phyloP scores from a whole-genome alignment of 805 yeast genomes.

The Barnettozyma sp. region DNA sequence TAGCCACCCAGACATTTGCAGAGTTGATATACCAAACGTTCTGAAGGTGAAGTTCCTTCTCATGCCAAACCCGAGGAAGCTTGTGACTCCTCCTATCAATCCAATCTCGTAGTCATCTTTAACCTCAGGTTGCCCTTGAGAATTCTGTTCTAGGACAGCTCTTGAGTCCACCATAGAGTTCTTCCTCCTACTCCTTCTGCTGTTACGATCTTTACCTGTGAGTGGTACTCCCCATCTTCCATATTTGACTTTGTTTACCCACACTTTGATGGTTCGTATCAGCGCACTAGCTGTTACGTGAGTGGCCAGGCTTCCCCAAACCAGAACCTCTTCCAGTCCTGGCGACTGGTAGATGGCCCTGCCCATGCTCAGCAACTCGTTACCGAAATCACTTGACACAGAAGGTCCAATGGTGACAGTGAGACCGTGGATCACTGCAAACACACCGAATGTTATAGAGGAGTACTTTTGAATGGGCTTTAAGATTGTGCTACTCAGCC shows the following conservation, averaged over 20 bases:
- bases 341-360: constrained; percentile 56
- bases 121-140: constrained; percentile 9
- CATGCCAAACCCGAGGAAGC: constrained; percentile 47
- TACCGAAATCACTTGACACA: constrained; percentile 36
- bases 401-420: constrained; percentile 51
- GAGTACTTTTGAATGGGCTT: constrained; percentile 47
- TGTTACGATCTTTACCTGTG: constrained; percentile 21
- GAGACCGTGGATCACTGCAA: constrained; percentile 50
- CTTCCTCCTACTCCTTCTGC: constrained; percentile 16
- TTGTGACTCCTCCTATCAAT: constrained; percentile 51
- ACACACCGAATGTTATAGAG: constrained; percentile 49
- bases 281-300: constrained; percentile 52
- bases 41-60: constrained; percentile 39
- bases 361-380: constrained; percentile 52
- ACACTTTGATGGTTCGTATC: constrained; percentile 34
- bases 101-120: constrained; percentile 44
- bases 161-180: constrained; percentile 18
- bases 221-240: constrained; percentile 18
- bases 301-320: constrained; percentile 37
- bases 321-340: constrained; percentile 39
- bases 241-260: constrained; percentile 23
- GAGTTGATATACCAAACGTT: constrained; percentile 45
- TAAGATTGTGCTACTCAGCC: constrained; percentile 11
- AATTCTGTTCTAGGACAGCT: constrained; percentile 4
- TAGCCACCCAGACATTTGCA: constrained; percentile 53